phyloP scores from a whole-genome alignment of 345 rosid species.

The Corchorus capsularis region DNA sequence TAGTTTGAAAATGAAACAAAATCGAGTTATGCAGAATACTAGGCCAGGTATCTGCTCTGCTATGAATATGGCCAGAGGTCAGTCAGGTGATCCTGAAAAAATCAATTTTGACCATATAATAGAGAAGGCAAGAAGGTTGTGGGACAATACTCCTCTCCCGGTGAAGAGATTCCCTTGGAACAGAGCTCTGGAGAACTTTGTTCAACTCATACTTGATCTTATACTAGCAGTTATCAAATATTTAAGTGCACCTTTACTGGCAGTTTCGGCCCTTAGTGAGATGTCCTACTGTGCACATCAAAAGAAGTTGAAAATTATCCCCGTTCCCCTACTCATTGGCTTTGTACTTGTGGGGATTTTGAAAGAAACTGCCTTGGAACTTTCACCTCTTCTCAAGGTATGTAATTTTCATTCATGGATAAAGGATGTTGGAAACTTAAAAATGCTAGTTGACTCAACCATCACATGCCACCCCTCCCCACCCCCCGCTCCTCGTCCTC shows the following conservation, averaged over 20 bases:
- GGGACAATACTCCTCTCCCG: constrained; percentile 70
- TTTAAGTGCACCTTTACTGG: constrained; percentile 67
- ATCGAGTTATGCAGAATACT: constrained; percentile 28
- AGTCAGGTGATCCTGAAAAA: constrained; percentile 60
- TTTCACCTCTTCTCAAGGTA: constrained; percentile 81
- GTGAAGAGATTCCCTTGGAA: constrained; percentile 87
- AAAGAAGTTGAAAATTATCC: constrained; percentile 65
- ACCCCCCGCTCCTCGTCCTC: not conserved
- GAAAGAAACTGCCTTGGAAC: constrained; percentile 57
- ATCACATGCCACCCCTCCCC: too few relatives aligned
- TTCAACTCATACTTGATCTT: constrained; percentile 77
- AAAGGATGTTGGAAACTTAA: constrained; percentile 18
- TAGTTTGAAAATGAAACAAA: constrained; percentile 24
- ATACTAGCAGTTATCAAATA: constrained; percentile 61
- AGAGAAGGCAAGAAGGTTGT: constrained; percentile 52
- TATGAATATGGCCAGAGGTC: constrained; percentile 61
- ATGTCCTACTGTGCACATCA: constrained; percentile 95
- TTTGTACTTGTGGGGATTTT: constrained; percentile 55
- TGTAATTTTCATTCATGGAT: not conserved
- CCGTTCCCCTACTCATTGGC: constrained; percentile 72
- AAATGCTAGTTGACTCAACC: not conserved
- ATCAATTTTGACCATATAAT: constrained; percentile 43
- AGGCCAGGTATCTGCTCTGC: constrained; percentile 47
- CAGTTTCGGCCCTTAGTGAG: constrained; percentile 85
- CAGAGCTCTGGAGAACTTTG: constrained; percentile 62